phyloP scores from a whole-genome alignment of 495 filamentous ascomycete genomes.

The Aspergillus bridgeri region DNA sequence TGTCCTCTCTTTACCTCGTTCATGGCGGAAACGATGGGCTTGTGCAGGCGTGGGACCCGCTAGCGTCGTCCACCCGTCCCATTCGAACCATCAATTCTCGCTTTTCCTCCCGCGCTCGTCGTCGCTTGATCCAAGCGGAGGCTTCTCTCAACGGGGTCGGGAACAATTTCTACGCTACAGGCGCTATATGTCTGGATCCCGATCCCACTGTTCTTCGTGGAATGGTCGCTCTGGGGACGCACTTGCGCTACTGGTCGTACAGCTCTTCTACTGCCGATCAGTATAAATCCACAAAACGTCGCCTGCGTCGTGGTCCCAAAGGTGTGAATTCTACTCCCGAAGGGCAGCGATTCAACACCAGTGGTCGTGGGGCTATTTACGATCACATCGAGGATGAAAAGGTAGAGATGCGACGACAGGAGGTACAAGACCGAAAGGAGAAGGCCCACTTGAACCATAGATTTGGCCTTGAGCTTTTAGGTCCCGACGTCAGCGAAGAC shows the following conservation, averaged over 20 bases:
- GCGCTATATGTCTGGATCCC: constrained; percentile 82
- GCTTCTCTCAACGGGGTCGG: constrained; percentile 61
- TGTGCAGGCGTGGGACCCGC: constrained; percentile 93
- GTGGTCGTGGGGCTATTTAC: constrained; percentile 59
- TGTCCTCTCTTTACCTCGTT: constrained; percentile 83
- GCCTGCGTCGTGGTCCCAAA: constrained; percentile 56
- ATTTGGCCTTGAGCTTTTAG: constrained; percentile 77
- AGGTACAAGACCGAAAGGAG: constrained; percentile 57
- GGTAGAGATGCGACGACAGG: constrained; percentile 74
- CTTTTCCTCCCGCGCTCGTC: constrained; percentile 76
- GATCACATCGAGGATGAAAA: constrained; percentile 83
- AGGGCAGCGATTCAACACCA: constrained; percentile 54
- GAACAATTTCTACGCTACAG: constrained; percentile 77
- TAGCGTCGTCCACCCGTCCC: constrained; percentile 75
- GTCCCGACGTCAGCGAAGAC: constrained; percentile 72
- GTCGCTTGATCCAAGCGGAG: constrained; percentile 68
- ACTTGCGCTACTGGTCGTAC: constrained; percentile 91
- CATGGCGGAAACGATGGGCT: constrained; percentile 94
- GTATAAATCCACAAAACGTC: constrained; percentile 61
- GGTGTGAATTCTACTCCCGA: constrained; percentile 54
- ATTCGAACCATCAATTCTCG: constrained; percentile 87
- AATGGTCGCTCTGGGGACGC: constrained; percentile 80
- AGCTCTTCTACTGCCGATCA: constrained; percentile 67
- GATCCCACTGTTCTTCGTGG: constrained; percentile 89
- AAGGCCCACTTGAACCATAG: constrained; percentile 65